Conservation (phyloP, 768 basidiomycete species). For the Russula emetica region DNA sequence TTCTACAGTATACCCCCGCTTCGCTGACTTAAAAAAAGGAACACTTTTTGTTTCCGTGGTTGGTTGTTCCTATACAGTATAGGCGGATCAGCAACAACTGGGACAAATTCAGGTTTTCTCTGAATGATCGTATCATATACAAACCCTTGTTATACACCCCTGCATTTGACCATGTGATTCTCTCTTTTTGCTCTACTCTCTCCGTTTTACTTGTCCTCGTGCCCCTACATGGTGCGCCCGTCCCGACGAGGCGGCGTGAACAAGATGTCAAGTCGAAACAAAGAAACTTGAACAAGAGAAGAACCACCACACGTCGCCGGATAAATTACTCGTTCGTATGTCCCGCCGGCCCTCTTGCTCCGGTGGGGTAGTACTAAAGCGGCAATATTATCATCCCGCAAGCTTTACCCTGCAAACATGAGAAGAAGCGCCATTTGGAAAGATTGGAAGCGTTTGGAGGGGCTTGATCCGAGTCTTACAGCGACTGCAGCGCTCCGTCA, state of each 20-base stretch:
- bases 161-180: conserved; percentile 9
- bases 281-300: background rate
- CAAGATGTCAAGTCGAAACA: background rate
- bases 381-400: no score
- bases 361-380: background rate
- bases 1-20: background rate
- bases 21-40: conserved; percentile 2
- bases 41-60: background rate
- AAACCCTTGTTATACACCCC: no score
- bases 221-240: conserved; percentile 12
- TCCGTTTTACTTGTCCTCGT: conserved; percentile 9
- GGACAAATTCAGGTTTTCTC: background rate
- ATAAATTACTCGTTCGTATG: background rate
- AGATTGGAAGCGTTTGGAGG: no score
- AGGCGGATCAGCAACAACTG: no score
- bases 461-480: no score
- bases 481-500: background rate
- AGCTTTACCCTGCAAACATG: background rate
- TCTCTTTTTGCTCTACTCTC: background rate
- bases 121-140: background rate
- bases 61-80: no score
- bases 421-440: no score
- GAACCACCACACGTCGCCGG: background rate
- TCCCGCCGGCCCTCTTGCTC: background rate
- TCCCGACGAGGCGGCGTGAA: conserved; percentile 2